A percentile compares a stretch with the other conserved stretches of the same genome.
Conservation (phyloP, 164 flowering plant genomes). For the Magnolia sinica region DNA sequence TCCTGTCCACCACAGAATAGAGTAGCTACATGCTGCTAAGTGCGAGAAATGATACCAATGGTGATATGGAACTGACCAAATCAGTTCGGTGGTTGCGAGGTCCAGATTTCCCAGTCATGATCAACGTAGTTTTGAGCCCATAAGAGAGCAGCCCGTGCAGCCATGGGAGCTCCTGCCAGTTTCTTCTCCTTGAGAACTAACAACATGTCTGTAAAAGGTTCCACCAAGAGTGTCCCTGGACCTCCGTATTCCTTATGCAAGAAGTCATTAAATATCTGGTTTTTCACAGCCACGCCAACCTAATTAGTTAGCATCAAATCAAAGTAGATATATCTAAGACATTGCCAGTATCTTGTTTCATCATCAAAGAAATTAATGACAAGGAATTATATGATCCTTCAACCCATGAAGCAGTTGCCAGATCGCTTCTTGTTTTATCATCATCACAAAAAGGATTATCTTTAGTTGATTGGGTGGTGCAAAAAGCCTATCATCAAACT, state of each 20-base stretch:
- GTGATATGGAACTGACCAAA: neutral
- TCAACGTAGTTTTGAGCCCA: slow-evolving; percentile 83
- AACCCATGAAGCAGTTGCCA: no score
- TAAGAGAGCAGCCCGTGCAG: slow-evolving; percentile 65
- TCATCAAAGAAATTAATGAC: neutral
- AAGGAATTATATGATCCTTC: no score
- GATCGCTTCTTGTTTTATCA: no score
- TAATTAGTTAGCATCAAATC: neutral
- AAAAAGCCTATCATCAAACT: no score
- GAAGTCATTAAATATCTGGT: slow-evolving; percentile 64
- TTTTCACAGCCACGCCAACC: slow-evolving; percentile 9
- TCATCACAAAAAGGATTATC: no score
- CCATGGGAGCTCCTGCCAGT: slow-evolving; percentile 62
- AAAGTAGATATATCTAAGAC: neutral
- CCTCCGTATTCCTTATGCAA: slow-evolving; percentile 67
- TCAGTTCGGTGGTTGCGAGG: slow-evolving; percentile 23
- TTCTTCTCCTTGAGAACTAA: slow-evolving; percentile 61
- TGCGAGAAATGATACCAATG: neutral
- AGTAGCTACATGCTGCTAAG: neutral
- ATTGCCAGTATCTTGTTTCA: neutral
- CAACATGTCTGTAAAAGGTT: slow-evolving; percentile 79
- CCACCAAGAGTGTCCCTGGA: slow-evolving; percentile 77
- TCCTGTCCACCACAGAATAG: neutral
- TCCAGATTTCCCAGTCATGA: slow-evolving; percentile 69
- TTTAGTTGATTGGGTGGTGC: no score